Evolutionary conservation across 345 rosid species (phyloP), one percentile per base, ranked within the genome.

Genomic region (Cochlearia excelsa): DNA sequence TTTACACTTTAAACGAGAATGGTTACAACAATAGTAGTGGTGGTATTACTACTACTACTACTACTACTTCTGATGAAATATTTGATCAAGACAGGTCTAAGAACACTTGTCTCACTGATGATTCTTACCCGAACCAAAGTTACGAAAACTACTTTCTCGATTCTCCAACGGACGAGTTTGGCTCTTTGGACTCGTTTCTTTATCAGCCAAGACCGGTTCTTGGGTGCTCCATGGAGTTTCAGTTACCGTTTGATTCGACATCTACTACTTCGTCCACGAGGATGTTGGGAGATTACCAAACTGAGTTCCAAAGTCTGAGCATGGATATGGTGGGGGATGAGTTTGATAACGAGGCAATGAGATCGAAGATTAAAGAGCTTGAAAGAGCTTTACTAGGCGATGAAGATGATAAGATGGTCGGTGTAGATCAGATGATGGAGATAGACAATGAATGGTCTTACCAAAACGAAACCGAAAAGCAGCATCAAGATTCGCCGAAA

Each of bases 351-450:
- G 79, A 81, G 62, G 69, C 68, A 11, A 65, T 93, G 84, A 84
- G 81, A 68, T 52, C 85, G 58, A 93, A 85, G 81, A 80, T 93
- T 70, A 82, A 78, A 67, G 99, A 93, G 54, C 82, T 93, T 38
- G 99, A 93, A 72, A 85, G 88, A 78, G 94, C 78, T 6, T 73
- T 93, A 34, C 87, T 93, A 1, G 81, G 62, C 28, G 98, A 91
- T 56, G 89, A 79, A 29, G 88, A 80, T 44, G 84, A 82, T 59
- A 78, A 77, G 35, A 63, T 73, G 59, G 56, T 66, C 60, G 76
- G 67, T 29, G 39, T 74, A n/a, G 78, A 71, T 64, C 77, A 74
- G 4, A 55, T 75, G 66, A 88, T 93, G 95, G 97, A 89, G 71
- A 76, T 93, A 46, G 99, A 89, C 59, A 79, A 61, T 26, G 95